phyloP scores from a whole-genome alignment of 495 filamentous ascomycete genomes.

The Neurospora tetraspora region DNA sequence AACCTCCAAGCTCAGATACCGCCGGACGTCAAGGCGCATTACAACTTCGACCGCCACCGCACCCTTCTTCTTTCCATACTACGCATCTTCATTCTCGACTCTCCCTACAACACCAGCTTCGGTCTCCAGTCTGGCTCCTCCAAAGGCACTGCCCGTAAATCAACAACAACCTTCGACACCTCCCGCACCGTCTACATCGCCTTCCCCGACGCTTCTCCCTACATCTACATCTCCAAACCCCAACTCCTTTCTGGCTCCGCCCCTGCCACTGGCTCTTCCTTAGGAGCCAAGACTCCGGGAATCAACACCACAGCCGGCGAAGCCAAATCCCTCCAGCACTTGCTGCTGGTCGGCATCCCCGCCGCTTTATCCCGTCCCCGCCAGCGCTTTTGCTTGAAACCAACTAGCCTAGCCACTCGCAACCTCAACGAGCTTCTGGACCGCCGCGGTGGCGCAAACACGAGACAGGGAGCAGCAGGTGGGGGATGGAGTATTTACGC shows the following conservation, averaged over 20 bases:
- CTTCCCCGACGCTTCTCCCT: slow-evolving; percentile 68
- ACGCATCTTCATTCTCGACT: slow-evolving; percentile 64
- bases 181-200: slow-evolving; percentile 64
- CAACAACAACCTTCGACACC: slow-evolving; percentile 33
- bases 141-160: too few species aligned
- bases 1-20: slow-evolving; percentile 62
- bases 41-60: slow-evolving; percentile 56
- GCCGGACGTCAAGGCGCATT: slow-evolving; percentile 71
- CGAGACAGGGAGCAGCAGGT: slow-evolving; percentile 34
- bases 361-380: slow-evolving; percentile 64
- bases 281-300: background rate
- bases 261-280: background rate
- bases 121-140: slow-evolving; percentile 47
- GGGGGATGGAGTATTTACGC: slow-evolving; percentile 75
- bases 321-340: slow-evolving; percentile 51
- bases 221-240: slow-evolving; percentile 57
- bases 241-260: slow-evolving; percentile 19
- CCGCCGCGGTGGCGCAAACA: slow-evolving; percentile 40
- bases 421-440: slow-evolving; percentile 56
- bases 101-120: slow-evolving; percentile 52
- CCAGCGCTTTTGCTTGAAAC: slow-evolving; percentile 54
- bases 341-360: slow-evolving; percentile 64
- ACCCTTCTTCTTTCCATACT: slow-evolving; percentile 57
- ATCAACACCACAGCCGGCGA: slow-evolving; percentile 29
- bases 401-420: slow-evolving; percentile 56